A percentile compares a stretch with the other conserved stretches of the same genome.
These are phyloP conservation scores for Triticum turgidum DNA, from an alignment of 176 grass and related monocot species.

Conservation along the genomic window DNA sequence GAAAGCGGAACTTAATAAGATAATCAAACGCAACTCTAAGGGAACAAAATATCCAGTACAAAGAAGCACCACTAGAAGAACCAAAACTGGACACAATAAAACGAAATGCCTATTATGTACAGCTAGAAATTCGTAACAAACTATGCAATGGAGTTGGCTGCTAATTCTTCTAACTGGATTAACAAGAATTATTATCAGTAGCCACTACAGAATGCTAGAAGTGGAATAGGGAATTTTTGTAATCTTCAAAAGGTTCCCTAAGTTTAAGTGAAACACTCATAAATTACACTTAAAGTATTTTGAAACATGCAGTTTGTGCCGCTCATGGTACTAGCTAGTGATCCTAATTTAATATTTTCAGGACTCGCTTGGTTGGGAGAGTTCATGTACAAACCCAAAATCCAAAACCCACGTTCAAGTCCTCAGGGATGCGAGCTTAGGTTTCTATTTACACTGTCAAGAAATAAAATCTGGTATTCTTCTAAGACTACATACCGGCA, in stretches of 20 bases:
- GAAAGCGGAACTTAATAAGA: background rate
- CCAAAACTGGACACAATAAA: too few relatives aligned
- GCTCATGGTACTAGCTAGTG: background rate
- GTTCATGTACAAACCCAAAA: background rate
- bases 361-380: background rate
- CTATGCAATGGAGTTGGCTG: background rate
- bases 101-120: background rate
- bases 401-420: background rate
- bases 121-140: background rate
- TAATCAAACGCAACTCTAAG: too few relatives aligned
- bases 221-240: background rate
- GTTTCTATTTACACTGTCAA: background rate
- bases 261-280: too few relatives aligned
- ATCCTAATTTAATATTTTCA: background rate
- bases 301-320: background rate
- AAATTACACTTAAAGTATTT: too few relatives aligned
- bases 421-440: background rate
- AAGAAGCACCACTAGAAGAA: too few relatives aligned
- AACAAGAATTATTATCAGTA: background rate
- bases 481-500: background rate
- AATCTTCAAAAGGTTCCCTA: background rate
- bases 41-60: too few relatives aligned
- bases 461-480: background rate
- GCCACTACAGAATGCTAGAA: background rate
- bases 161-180: background rate